These are phyloP conservation scores for Papiliotrema laurentii DNA, from an alignment of 1,284 basidiomycete species.

Conservation along the genomic window DNA sequence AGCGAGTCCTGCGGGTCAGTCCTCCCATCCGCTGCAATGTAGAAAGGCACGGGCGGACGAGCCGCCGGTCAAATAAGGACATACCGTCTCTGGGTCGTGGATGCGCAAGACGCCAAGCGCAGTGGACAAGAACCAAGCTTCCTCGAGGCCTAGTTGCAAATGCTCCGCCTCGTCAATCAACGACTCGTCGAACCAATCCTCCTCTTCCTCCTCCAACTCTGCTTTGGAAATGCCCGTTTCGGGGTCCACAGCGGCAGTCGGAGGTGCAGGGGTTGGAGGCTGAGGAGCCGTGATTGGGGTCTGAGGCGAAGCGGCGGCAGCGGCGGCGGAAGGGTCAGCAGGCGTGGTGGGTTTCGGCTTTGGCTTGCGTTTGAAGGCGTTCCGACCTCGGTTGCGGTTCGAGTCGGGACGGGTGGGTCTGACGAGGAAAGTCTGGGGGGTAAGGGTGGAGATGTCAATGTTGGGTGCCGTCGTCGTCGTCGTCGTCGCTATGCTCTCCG, in stretches of 20 bases:
- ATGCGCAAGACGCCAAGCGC: slow-evolving; percentile 80
- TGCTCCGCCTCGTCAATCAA: slow-evolving; percentile 74
- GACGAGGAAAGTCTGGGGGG: slow-evolving; percentile 46
- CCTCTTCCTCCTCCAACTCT: slow-evolving; percentile 49
- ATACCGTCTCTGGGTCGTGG: slow-evolving; percentile 55
- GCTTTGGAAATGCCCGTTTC: slow-evolving; percentile 42
- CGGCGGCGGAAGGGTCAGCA: not conserved
- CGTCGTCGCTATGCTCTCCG: not conserved
- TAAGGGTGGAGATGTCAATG: slow-evolving; percentile 32
- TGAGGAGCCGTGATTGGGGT: not conserved
- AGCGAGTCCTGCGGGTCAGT: slow-evolving; percentile 15
- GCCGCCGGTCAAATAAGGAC: slow-evolving; percentile 4
- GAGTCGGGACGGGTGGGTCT: slow-evolving; percentile 44
- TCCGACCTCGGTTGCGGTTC: slow-evolving; percentile 41
- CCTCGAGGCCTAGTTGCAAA: slow-evolving; percentile 83
- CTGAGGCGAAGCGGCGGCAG: not conserved
- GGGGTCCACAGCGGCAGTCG: not conserved
- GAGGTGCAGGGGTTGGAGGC: not conserved
- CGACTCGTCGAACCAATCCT: slow-evolving; percentile 51
- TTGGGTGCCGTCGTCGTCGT: not conserved
- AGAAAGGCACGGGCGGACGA: slow-evolving; percentile 52
- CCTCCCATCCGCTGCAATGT: not conserved
- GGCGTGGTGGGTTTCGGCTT: slow-evolving; percentile 7
- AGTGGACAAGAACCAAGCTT: slow-evolving; percentile 88
- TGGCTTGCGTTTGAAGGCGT: slow-evolving; percentile 34